Percentiles rank a stretch among this genome's conserved stretches.
Evolutionary conservation across 2,329 filamentous ascomycete species (phyloP).

Genomic region (Penicillium sp.): DNA sequence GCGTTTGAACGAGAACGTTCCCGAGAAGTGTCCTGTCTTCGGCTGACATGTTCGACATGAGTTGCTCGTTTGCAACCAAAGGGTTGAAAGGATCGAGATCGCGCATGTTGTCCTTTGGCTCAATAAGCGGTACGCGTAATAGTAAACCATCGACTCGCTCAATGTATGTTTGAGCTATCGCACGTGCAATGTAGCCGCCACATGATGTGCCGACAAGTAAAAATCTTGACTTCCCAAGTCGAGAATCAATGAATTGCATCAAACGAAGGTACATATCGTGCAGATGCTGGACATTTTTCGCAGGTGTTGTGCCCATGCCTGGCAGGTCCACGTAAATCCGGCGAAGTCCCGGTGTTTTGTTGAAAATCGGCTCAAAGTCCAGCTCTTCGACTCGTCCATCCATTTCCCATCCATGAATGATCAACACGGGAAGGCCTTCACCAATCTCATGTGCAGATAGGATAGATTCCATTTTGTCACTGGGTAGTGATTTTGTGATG

Average conservation of each 20-base stretch:
- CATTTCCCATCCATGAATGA: constrained; percentile 31
- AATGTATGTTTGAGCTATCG: constrained; percentile 27
- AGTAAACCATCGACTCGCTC: constrained; percentile 27
- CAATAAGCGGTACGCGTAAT: constrained; percentile 29
- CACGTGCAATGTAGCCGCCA: constrained; percentile 30
- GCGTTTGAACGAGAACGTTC: constrained; percentile 28
- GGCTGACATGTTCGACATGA: constrained; percentile 23
- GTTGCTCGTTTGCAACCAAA: constrained; percentile 22
- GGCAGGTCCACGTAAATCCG: constrained; percentile 33
- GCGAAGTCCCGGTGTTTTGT: constrained; percentile 14
- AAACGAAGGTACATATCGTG: constrained; percentile 28
- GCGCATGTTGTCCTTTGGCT: constrained; percentile 23
- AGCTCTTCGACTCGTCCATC: constrained; percentile 20
- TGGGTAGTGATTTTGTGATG: background rate
- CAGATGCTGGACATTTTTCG: constrained; percentile 24
- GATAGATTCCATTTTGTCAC: constrained; percentile 15
- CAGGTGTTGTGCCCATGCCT: constrained; percentile 30
- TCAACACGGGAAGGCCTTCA: constrained; percentile 27
- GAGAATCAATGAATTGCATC: constrained; percentile 27
- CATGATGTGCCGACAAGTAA: constrained; percentile 29
- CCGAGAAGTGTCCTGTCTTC: constrained; percentile 26
- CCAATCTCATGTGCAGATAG: constrained; percentile 26
- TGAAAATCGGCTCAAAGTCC: constrained; percentile 33
- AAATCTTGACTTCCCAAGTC: constrained; percentile 24
- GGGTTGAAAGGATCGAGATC: constrained; percentile 28